Percentiles rank a stretch among this genome's conserved stretches.
Evolutionary conservation across 345 rosid genomes (phyloP).

Genomic region (Salix arbutifolia): DNA sequence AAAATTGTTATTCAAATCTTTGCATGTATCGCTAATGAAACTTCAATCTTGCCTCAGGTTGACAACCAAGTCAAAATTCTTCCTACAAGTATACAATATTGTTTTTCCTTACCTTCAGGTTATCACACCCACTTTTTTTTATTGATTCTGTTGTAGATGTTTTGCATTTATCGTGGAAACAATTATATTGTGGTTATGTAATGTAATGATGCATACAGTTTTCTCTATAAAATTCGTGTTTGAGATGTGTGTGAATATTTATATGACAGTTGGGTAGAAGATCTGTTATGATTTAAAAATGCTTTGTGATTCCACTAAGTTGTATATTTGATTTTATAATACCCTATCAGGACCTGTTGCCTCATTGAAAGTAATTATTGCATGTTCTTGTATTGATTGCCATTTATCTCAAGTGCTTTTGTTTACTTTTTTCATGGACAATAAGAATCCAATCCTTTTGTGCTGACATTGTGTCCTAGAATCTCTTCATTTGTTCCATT

Average conservation of each 20-base stretch:
- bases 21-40: constrained; percentile 3
- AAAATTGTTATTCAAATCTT: neutral
- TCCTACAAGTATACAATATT: constrained; percentile 43
- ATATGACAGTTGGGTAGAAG: neutral
- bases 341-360: no score
- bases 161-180: neutral
- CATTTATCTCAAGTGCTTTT: no score
- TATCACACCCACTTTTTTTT: constrained; percentile 11
- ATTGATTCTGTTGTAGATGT: neutral
- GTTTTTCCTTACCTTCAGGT: constrained; percentile 66
- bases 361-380: no score
- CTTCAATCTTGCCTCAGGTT: constrained; percentile 42
- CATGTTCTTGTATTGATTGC: no score
- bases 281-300: neutral
- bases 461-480: neutral
- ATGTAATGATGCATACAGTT: neutral
- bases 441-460: no score
- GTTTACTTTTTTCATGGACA: no score
- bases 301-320: no score
- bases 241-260: neutral
- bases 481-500: neutral
- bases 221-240: neutral
- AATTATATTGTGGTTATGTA: neutral
- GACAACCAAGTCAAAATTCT: constrained; percentile 41
- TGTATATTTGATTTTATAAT: no score